A percentile compares a stretch with the other conserved stretches of the same genome.
phyloP scores from a whole-genome alignment of 2,329 filamentous ascomycete species.

The Nemania abortiva region DNA sequence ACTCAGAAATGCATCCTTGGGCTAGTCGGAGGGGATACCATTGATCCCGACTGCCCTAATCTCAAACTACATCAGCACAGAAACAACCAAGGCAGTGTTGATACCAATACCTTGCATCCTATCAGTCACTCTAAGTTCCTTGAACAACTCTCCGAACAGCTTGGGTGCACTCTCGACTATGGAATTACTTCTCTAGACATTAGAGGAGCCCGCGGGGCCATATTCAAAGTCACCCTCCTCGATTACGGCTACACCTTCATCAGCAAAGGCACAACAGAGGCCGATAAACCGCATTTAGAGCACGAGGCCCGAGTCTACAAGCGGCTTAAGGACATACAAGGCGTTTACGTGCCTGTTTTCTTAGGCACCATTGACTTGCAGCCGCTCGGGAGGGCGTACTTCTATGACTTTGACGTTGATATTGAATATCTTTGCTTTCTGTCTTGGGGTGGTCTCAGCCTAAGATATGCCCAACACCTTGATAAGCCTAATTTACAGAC shows the following conservation, averaged over 20 bases:
- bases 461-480: constrained; percentile 3
- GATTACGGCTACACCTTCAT: constrained; percentile 59
- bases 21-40: constrained; percentile 47
- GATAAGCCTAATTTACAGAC: constrained; percentile 6
- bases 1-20: constrained; percentile 56
- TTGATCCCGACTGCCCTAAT: constrained; percentile 57
- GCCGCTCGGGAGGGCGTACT: constrained; percentile 50
- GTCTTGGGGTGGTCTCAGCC: constrained; percentile 50
- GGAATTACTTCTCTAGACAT: constrained; percentile 48
- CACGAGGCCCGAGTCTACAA: constrained; percentile 54
- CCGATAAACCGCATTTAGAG: constrained; percentile 51
- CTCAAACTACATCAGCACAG: constrained; percentile 48
- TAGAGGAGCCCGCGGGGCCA: constrained; percentile 53
- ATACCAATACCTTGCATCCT: constrained; percentile 43
- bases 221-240: constrained; percentile 58
- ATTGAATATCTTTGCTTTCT: constrained; percentile 52
- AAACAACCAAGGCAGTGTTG: constrained; percentile 18
- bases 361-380: constrained; percentile 55
- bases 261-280: constrained; percentile 55
- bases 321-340: constrained; percentile 52
- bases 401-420: constrained; percentile 50
- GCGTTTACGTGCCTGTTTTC: constrained; percentile 54
- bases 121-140: constrained; percentile 49
- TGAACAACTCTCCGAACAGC: constrained; percentile 50
- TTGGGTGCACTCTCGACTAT: constrained; percentile 49